Conservation (phyloP, 2,329 filamentous ascomycete species). For the Penicillium sp. region DNA sequence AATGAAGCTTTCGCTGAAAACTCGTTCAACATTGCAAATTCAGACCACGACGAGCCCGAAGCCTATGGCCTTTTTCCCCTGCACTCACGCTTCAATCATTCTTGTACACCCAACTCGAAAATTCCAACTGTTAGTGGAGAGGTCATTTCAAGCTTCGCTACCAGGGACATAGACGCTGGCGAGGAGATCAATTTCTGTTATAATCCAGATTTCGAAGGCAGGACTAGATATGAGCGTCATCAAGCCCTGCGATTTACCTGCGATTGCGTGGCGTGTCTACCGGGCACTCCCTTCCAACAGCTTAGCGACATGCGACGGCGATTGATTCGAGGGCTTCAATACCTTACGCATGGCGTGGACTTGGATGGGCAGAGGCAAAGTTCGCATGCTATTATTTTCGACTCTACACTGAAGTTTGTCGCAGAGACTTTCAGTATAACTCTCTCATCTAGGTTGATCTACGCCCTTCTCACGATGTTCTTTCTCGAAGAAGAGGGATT, state of each 20-base stretch:
- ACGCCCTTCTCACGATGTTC: not conserved
- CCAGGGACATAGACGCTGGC: not conserved
- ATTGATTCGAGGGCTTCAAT: constrained; percentile 1
- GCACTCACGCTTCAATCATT: constrained; percentile 4
- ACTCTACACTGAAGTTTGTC: not conserved
- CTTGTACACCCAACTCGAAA: not conserved
- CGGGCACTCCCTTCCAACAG: not conserved
- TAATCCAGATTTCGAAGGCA: not conserved
- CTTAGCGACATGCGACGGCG: not conserved
- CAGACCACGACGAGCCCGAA: not conserved
- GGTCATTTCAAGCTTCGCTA: not conserved
- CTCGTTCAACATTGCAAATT: not conserved
- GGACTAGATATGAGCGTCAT: not conserved
- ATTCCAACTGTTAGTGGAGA: not conserved
- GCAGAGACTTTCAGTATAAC: not conserved
- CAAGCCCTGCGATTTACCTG: not conserved
- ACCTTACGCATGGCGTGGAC: not conserved
- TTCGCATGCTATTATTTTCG: not conserved
- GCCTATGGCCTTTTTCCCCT: not conserved
- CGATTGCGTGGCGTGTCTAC: not conserved
- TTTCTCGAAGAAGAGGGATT: not conserved
- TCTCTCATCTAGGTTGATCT: not conserved
- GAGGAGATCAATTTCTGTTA: not conserved
- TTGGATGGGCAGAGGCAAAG: not conserved
- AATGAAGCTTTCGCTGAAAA: not conserved